Conservation (phyloP, 164 flowering plant species). For the Tetrastigma voinierianum region DNA sequence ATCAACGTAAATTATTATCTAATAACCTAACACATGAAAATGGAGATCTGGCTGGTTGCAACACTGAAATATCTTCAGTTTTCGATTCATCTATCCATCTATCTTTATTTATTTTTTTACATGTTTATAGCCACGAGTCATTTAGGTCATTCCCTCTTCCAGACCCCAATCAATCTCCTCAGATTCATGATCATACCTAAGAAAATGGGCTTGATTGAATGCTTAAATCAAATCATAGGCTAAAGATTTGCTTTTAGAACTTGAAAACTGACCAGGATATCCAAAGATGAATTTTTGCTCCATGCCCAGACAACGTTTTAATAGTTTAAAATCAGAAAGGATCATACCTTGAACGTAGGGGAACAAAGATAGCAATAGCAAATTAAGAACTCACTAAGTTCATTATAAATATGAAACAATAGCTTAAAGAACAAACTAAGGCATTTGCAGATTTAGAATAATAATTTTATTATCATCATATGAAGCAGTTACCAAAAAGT, state of each 20-base stretch:
- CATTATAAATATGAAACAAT: not conserved
- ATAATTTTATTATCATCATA: slow-evolving; percentile 91
- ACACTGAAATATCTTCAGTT: too few relatives aligned
- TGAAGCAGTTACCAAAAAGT: slow-evolving; percentile 81
- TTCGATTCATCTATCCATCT: too few relatives aligned
- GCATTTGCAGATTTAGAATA: not conserved
- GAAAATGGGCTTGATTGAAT: too few relatives aligned
- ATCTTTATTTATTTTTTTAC: too few relatives aligned
- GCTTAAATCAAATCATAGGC: too few relatives aligned
- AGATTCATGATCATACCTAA: too few relatives aligned
- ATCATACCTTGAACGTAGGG: slow-evolving; percentile 71
- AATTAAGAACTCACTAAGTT: not conserved
- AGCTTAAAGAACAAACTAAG: not conserved
- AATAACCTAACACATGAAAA: too few relatives aligned
- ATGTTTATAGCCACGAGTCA: too few relatives aligned
- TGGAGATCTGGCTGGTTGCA: too few relatives aligned
- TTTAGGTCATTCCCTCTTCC: too few relatives aligned
- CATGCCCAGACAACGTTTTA: slow-evolving; percentile 85
- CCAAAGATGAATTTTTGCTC: slow-evolving; percentile 82
- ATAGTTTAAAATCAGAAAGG: slow-evolving; percentile 90
- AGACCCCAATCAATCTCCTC: too few relatives aligned
- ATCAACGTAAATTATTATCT: too few relatives aligned
- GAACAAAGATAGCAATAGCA: not conserved
- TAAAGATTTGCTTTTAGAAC: not conserved
- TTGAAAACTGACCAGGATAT: slow-evolving; percentile 47